Evolutionary conservation across 768 basidiomycete species (phyloP).

Genomic region (Russula earlei): DNA sequence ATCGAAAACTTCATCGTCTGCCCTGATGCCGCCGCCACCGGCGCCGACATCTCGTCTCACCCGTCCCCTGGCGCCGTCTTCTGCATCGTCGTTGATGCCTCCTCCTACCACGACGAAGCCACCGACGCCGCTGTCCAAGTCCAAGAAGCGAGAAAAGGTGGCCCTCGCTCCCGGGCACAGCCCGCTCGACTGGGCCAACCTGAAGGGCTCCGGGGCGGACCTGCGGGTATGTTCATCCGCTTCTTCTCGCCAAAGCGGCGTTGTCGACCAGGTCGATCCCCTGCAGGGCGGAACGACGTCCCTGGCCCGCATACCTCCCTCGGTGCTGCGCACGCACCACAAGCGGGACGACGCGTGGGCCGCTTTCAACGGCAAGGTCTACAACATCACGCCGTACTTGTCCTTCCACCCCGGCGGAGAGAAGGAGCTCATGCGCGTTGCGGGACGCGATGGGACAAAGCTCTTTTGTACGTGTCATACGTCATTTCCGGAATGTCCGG

Average conservation of each 20-base stretch:
- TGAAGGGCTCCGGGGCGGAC: conserved; percentile 75
- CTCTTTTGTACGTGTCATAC: conserved; percentile 65
- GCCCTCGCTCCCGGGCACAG: conserved; percentile 86
- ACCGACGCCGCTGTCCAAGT: conserved; percentile 33
- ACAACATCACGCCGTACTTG: conserved; percentile 91
- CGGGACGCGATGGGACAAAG: conserved; percentile 90
- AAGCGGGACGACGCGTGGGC: conserved; percentile 88
- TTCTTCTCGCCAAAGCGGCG: not conserved
- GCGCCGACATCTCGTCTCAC: conserved; percentile 29
- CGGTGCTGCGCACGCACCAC: conserved; percentile 71
- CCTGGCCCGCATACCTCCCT: conserved; percentile 61
- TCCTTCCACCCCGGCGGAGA: conserved; percentile 92
- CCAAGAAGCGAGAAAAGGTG: conserved; percentile 66
- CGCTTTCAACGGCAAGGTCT: conserved; percentile 85
- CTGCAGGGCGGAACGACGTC: conserved; percentile 49
- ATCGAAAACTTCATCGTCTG: conserved; percentile 2
- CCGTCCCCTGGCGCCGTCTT: conserved; percentile 26
- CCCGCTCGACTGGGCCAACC: conserved; percentile 86
- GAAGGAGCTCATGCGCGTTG: conserved; percentile 88
- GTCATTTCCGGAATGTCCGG: not conserved
- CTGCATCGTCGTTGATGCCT: conserved; percentile 34
- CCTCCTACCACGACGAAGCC: conserved; percentile 57
- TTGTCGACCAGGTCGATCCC: not conserved
- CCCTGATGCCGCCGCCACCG: conserved; percentile 29
- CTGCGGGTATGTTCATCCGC: conserved; percentile 46